phyloP scores from a whole-genome alignment of 1,284 basidiomycete species.

The Pseudozyma hubeiensis region DNA sequence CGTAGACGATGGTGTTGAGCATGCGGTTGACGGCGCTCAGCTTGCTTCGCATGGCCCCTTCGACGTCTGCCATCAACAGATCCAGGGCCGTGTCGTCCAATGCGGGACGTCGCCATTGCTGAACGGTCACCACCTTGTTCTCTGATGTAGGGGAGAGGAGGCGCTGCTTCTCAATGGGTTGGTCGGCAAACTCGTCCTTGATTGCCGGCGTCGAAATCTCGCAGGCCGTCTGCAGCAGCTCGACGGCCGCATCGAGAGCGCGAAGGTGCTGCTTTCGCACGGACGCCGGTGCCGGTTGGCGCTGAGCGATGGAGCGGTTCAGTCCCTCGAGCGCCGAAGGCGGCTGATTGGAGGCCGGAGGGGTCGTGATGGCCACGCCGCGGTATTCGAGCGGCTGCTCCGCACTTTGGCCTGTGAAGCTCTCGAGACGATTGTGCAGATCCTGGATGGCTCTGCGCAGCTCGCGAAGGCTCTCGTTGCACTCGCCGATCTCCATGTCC shows the following conservation, averaged over 20 bases:
- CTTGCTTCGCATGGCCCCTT: constrained; percentile 89
- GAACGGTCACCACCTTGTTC: constrained; percentile 56
- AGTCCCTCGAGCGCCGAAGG: constrained; percentile 68
- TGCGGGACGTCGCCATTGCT: constrained; percentile 49
- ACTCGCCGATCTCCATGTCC: constrained; percentile 92
- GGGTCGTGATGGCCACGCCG: constrained; percentile 75
- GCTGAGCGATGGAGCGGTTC: constrained; percentile 58
- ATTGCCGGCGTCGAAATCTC: constrained; percentile 89
- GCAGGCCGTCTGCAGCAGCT: constrained; percentile 81
- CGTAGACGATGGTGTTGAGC: constrained; percentile 97
- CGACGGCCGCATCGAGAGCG: constrained; percentile 84
- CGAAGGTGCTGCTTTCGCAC: constrained; percentile 71
- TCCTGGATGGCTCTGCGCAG: constrained; percentile 77
- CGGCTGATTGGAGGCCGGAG: constrained; percentile 52
- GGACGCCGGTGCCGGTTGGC: constrained; percentile 48
- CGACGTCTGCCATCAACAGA: constrained; percentile 85
- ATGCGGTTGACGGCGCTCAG: constrained; percentile 93
- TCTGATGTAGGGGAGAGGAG: constrained; percentile 76
- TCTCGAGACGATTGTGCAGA: constrained; percentile 50
- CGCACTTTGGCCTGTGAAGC: constrained; percentile 27
- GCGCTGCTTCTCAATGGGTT: constrained; percentile 88
- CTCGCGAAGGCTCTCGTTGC: constrained; percentile 91
- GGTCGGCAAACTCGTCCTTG: constrained; percentile 81
- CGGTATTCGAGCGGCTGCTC: constrained; percentile 78
- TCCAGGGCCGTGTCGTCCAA: constrained; percentile 81